Base-by-base conservation (phyloP, 1,284 basidiomycete genomes). In the Ustilago curta region DNA sequence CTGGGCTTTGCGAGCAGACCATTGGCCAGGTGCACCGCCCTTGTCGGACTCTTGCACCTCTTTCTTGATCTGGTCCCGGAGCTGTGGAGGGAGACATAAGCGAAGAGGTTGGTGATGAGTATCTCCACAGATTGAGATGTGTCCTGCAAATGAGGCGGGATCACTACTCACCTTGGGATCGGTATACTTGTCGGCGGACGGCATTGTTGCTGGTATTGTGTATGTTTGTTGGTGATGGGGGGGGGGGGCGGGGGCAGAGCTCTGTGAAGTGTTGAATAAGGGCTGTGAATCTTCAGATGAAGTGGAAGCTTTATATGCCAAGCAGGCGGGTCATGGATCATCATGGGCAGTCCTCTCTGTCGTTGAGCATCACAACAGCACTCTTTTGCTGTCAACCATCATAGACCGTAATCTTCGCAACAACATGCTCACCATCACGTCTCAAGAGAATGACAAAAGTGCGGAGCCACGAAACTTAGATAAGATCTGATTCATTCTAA, bases 121-220 rank as follows among this genome's bases (percentile, higher is more conserved):
- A 43, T 19, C 29, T 25, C 16, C 12, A 3, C 21, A 9, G 23
- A 2, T 19, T 29, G 21, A 27, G 4, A n/a, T 21, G 2, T 18
- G 18, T 3, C 1, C 1, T 14, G 19, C 18, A 4, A 1, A 23
- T 4, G 8, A 2, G n/a, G 21, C 5, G 6, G 16, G 29, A 21
- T 14, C 9, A 43, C 60, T 60, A 43, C 60, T 60, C 55, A 73
- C 70, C 61, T 73, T 58, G 58, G 70, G 70, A 49, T 73, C 70
- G 47, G 70, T 65, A 57, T 73, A 73, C 66, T 73, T 73, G 65
- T 73, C 62, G 47, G 65, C 52, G 50, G 70, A 69, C 49, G 65
- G 70, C 66, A 73, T 73, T 16, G 52, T 66, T 48, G 27, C 21
- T 53, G 43, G 9, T 25, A 7, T 8, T 19, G 12, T 23, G 43